Percentiles rank a stretch among this genome's conserved stretches.
These are phyloP conservation scores for Diospyros kaki DNA, from an alignment of 148 eudicot species.

Conservation along the genomic window DNA sequence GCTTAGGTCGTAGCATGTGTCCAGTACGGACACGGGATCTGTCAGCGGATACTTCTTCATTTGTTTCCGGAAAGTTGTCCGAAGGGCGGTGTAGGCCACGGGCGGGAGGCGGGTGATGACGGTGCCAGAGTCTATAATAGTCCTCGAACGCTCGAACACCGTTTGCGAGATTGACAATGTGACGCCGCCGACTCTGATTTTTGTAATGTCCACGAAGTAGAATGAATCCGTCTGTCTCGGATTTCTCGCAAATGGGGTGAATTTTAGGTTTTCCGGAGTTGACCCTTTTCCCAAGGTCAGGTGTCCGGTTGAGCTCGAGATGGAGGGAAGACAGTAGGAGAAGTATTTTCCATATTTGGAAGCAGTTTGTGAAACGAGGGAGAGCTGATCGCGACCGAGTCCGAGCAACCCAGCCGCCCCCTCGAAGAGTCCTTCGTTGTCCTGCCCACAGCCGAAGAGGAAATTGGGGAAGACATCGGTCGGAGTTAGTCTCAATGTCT, in stretches of 20 bases:
- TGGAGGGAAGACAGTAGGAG: background rate
- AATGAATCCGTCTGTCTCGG: background rate
- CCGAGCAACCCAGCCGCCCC: background rate
- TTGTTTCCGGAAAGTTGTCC: too few species aligned
- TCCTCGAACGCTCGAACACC: too few species aligned
- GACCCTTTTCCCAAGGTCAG: constrained; percentile 16
- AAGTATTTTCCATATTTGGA: constrained; percentile 17
- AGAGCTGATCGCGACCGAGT: constrained; percentile 12
- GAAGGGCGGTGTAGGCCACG: too few species aligned
- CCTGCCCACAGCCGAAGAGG: constrained; percentile 21
- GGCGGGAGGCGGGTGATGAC: too few species aligned
- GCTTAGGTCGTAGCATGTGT: too few species aligned
- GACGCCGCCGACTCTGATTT: too few species aligned
- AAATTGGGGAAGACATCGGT: constrained; percentile 10
- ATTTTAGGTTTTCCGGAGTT: background rate
- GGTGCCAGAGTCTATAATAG: too few species aligned
- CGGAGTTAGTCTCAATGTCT: constrained; percentile 4
- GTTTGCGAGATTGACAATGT: too few species aligned
- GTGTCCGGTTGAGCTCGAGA: constrained; percentile 18
- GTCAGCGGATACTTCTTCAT: too few species aligned
- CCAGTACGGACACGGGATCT: too few species aligned
- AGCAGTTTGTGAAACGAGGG: constrained; percentile 23
- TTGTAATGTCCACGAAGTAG: too few species aligned
- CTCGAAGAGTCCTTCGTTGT: constrained; percentile 19
- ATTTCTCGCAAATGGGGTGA: constrained; percentile 10